A percentile compares a stretch with the other conserved stretches of the same genome.
phyloP scores from a whole-genome alignment of 352 stramenopile genomes.

The Globisporangium viniferum region DNA sequence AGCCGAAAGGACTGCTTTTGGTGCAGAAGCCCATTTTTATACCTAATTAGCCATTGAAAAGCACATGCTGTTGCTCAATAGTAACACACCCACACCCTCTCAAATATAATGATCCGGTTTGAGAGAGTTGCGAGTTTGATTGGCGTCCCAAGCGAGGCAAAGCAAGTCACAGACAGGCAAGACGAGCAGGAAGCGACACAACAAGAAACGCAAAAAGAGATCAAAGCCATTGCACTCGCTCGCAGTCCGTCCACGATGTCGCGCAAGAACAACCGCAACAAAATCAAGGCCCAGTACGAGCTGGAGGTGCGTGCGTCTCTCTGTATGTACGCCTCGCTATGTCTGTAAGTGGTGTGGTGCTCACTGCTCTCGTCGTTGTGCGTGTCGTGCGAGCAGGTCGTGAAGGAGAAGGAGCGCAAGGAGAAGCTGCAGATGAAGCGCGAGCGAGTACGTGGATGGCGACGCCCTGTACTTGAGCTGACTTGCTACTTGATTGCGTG shows the following conservation, averaged over 20 bases:
- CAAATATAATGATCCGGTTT: neutral
- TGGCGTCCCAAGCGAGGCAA: neutral
- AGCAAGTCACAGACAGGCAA: neutral
- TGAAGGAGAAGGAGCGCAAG: constrained; percentile 63
- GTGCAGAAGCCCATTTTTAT: no score
- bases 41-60: no score
- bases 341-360: neutral
- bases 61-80: no score
- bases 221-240: neutral
- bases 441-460: constrained; percentile 36
- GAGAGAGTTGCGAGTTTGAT: neutral
- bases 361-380: neutral
- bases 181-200: constrained; percentile 11
- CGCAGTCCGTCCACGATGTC: constrained; percentile 39
- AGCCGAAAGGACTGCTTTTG: no score
- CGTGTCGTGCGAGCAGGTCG: constrained; percentile 16
- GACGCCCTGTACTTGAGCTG: neutral
- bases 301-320: constrained; percentile 38
- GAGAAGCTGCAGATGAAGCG: constrained; percentile 72
- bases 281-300: constrained; percentile 81
- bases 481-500: neutral
- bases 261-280: constrained; percentile 77
- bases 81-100: neutral
- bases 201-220: neutral
- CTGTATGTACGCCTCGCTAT: constrained; percentile 4